Percentiles rank a stretch among this genome's conserved stretches.
phyloP scores from a whole-genome alignment of 805 yeast species.

The Pichia occidentalis region DNA sequence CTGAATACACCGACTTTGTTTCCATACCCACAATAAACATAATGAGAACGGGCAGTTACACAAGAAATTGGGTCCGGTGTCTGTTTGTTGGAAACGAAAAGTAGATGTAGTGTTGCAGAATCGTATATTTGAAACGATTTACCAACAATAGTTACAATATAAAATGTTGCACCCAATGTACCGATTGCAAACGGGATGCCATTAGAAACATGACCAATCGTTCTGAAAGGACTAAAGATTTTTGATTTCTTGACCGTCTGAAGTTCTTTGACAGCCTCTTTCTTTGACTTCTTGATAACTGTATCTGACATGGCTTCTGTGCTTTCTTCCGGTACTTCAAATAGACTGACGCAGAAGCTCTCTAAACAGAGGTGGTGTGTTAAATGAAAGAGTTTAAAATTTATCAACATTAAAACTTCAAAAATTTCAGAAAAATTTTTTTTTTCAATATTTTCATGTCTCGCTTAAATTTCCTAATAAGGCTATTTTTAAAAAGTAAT shows the following conservation, averaged over 20 bases:
- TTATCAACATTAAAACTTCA: too few species aligned
- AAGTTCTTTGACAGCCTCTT: background rate
- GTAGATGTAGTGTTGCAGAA: conserved; percentile 73
- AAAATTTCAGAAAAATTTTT: too few species aligned
- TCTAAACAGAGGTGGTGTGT: too few species aligned
- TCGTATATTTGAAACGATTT: conserved; percentile 88
- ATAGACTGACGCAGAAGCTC: too few species aligned
- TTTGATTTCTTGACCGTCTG: conserved; percentile 34
- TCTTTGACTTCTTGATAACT: conserved; percentile 12
- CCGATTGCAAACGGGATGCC: conserved; percentile 83
- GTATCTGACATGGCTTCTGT: conserved; percentile 2
- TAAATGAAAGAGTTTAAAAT: too few species aligned
- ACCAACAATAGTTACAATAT: conserved; percentile 87
- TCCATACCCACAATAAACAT: conserved; percentile 73
- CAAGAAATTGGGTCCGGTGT: conserved; percentile 65
- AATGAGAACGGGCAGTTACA: conserved; percentile 74
- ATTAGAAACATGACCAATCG: conserved; percentile 84
- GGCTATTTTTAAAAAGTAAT: too few species aligned
- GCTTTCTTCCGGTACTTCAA: too few species aligned
- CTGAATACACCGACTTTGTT: conserved; percentile 68
- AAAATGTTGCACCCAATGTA: conserved; percentile 78
- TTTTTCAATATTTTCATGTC: too few species aligned
- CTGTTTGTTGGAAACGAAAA: conserved; percentile 80
- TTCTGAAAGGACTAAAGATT: conserved; percentile 81
- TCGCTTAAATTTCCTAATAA: too few species aligned